Evolutionary conservation across 768 basidiomycete genomes (phyloP).

Genomic region (Tylopilus balloui): DNA sequence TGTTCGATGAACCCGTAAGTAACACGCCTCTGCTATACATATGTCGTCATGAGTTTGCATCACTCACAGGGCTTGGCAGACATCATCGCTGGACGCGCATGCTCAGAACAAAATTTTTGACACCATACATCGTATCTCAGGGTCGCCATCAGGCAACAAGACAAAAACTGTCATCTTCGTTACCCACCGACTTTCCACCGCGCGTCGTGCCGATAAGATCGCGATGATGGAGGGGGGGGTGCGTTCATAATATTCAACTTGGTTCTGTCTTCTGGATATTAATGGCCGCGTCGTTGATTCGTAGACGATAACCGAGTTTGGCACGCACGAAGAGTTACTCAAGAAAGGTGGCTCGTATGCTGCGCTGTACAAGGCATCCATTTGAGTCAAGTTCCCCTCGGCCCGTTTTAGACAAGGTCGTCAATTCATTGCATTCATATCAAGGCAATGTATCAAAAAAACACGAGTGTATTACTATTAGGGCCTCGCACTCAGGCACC

Average conservation of each 20-base stretch:
- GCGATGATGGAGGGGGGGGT: slow-evolving; percentile 81
- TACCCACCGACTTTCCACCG: slow-evolving; percentile 77
- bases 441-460: slow-evolving; percentile 25
- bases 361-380: slow-evolving; percentile 63
- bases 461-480: slow-evolving; percentile 19
- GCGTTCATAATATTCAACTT: slow-evolving; percentile 22
- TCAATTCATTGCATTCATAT: slow-evolving; percentile 14
- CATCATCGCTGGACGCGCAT: slow-evolving; percentile 73
- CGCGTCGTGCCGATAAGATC: slow-evolving; percentile 79
- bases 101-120: slow-evolving; percentile 80
- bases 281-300: slow-evolving; percentile 20
- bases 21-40: background rate
- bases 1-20: slow-evolving; percentile 83
- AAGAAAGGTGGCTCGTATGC: slow-evolving; percentile 59
- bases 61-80: slow-evolving; percentile 38
- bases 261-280: slow-evolving; percentile 9
- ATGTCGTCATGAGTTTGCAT: slow-evolving; percentile 1
- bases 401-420: slow-evolving; percentile 5
- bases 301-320: slow-evolving; percentile 73
- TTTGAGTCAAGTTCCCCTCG: slow-evolving; percentile 34
- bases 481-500: slow-evolving; percentile 16
- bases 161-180: slow-evolving; percentile 77
- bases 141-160: slow-evolving; percentile 49
- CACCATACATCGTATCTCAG: slow-evolving; percentile 63
- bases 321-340: slow-evolving; percentile 66